Conservation (phyloP, 805 yeast genomes). For the Ogataea pini region DNA sequence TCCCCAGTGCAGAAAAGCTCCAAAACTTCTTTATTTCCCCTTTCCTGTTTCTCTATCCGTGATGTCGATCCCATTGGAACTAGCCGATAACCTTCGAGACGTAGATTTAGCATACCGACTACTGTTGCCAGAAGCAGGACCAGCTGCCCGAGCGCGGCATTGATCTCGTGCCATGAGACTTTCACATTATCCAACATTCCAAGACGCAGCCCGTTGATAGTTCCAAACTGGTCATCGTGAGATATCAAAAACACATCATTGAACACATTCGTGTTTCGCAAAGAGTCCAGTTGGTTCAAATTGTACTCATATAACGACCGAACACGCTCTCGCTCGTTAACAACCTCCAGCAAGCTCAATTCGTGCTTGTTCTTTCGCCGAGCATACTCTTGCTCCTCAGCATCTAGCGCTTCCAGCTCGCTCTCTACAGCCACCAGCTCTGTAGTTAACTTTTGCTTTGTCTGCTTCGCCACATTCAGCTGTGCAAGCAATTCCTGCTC, state of each 20-base stretch:
- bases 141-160: slow-evolving; percentile 88
- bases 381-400: slow-evolving; percentile 49
- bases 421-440: slow-evolving; percentile 48
- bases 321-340: slow-evolving; percentile 60
- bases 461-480: slow-evolving; percentile 44
- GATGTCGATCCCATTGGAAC: slow-evolving; percentile 87
- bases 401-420: slow-evolving; percentile 39
- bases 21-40: slow-evolving; percentile 41
- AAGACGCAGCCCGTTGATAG: slow-evolving; percentile 82
- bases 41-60: slow-evolving; percentile 58
- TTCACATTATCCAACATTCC: slow-evolving; percentile 62
- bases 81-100: slow-evolving; percentile 59
- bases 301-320: slow-evolving; percentile 64
- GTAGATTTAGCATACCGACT: slow-evolving; percentile 53
- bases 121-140: slow-evolving; percentile 69
- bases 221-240: slow-evolving; percentile 80
- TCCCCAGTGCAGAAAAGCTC: slow-evolving; percentile 71
- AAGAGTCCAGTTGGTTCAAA: slow-evolving; percentile 63
- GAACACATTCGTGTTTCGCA: slow-evolving; percentile 78
- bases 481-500: slow-evolving; percentile 38
- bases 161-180: slow-evolving; percentile 88
- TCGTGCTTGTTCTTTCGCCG: slow-evolving; percentile 56
- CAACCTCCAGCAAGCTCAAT: slow-evolving; percentile 49
- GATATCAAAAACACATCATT: slow-evolving; percentile 82
- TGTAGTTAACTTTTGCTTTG: slow-evolving; percentile 45